A percentile compares a stretch with the other conserved stretches of the same genome.
phyloP scores from a whole-genome alignment of 768 basidiomycete genomes.

The Rhizopogon vinicolor region DNA sequence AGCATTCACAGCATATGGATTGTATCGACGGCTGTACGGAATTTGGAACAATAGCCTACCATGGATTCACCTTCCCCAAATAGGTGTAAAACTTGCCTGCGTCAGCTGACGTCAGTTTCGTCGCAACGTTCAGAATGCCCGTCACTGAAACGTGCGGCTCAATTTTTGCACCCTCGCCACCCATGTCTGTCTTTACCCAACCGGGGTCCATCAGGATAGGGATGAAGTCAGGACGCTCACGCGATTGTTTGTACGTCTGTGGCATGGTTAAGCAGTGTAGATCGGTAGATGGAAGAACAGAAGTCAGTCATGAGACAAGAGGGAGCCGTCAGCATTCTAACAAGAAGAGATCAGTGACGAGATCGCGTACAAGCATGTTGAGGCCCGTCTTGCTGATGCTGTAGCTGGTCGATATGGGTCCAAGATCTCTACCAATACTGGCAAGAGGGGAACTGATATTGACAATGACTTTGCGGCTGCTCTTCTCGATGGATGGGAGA shows the following conservation, averaged over 20 bases:
- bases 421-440: constrained; percentile 20
- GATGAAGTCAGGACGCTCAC: constrained; percentile 9
- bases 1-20: neutral
- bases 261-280: too few species aligned
- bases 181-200: constrained; percentile 70
- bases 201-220: constrained; percentile 88
- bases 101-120: neutral
- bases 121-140: constrained; percentile 12
- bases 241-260: constrained; percentile 10
- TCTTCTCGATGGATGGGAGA: constrained; percentile 29
- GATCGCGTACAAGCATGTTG: constrained; percentile 10
- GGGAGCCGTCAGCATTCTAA: neutral
- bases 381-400: constrained; percentile 9
- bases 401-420: constrained; percentile 3
- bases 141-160: constrained; percentile 26
- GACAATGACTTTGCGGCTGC: constrained; percentile 28
- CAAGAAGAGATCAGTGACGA: constrained; percentile 12
- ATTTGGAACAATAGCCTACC: neutral
- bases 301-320: neutral
- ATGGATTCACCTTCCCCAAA: constrained; percentile 3
- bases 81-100: constrained; percentile 9
- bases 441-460: constrained; percentile 30
- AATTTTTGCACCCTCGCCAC: constrained; percentile 25
- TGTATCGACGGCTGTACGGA: neutral
- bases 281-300: neutral